Percentiles rank a stretch among this genome's conserved stretches.
Evolutionary conservation across 139 green algal genomes (phyloP).

Genomic region (Volvox reticuliferus): DNA sequence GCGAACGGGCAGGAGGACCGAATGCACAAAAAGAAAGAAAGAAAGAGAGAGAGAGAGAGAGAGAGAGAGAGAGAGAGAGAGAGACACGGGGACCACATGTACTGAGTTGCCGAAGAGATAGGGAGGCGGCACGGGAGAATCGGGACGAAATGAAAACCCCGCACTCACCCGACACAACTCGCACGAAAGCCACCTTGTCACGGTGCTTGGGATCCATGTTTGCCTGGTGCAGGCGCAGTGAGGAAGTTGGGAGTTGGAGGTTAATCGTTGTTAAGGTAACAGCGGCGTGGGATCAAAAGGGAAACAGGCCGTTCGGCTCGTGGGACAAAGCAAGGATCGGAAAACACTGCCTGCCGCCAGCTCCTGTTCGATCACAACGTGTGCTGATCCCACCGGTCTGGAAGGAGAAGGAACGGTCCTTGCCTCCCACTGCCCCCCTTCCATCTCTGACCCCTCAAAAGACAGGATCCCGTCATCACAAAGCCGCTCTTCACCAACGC

Average conservation of each 20-base stretch:
- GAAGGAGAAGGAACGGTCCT: background rate
- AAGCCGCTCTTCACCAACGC: no score
- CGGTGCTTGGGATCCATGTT: conserved; percentile 89
- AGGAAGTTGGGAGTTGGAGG: background rate
- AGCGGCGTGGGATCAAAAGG: background rate
- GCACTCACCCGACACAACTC: conserved; percentile 50
- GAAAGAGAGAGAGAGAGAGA: no score
- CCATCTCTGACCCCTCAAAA: background rate
- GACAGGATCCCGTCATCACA: no score
- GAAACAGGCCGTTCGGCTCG: no score
- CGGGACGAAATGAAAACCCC: background rate
- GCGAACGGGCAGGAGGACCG: no score
- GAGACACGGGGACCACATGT: background rate
- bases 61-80: background rate
- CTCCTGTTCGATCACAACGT: no score
- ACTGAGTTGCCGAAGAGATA: background rate
- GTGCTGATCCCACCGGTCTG: background rate
- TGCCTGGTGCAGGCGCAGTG: conserved; percentile 50
- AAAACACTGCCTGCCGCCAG: no score
- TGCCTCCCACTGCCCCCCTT: background rate
- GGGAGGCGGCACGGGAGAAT: no score
- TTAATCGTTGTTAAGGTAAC: background rate
- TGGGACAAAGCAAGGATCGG: no score
- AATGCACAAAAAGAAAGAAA: no score
- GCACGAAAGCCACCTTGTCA: conserved; percentile 75